phyloP scores from a whole-genome alignment of 1,139 yeast genomes.

The Arxiozyma heterogenica region DNA sequence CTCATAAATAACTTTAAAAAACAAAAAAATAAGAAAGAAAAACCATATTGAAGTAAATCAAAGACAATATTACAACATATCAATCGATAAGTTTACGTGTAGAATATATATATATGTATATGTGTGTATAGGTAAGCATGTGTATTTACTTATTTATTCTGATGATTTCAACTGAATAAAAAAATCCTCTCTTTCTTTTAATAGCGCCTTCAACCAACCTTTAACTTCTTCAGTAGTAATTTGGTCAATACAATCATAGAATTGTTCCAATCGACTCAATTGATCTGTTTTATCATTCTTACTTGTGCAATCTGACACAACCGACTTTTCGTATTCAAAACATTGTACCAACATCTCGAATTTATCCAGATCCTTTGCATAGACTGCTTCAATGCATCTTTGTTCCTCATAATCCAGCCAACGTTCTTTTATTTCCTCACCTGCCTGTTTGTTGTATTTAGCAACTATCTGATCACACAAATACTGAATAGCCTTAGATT shows the following conservation, averaged over 20 bases:
- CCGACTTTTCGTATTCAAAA: constrained; percentile 69
- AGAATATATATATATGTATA: no score
- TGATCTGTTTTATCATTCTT: constrained; percentile 21
- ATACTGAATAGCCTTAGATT: constrained; percentile 62
- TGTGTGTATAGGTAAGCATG: background rate
- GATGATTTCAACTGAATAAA: constrained; percentile 4
- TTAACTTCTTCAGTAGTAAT: constrained; percentile 69
- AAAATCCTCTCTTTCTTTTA: constrained; percentile 46
- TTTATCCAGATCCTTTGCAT: constrained; percentile 91
- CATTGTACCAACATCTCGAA: constrained; percentile 87
- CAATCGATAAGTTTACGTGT: no score
- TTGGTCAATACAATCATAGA: constrained; percentile 51
- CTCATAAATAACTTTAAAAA: no score
- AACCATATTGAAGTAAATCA: no score
- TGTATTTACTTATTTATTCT: background rate
- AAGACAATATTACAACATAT: background rate
- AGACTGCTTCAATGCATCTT: constrained; percentile 71
- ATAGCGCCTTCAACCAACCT: constrained; percentile 58
- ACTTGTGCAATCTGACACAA: constrained; percentile 32
- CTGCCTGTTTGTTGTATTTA: constrained; percentile 56
- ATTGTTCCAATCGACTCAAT: constrained; percentile 51
- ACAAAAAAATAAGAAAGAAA: no score
- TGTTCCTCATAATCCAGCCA: constrained; percentile 92
- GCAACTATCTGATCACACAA: constrained; percentile 46
- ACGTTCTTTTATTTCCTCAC: constrained; percentile 56